Base-by-base conservation (phyloP, 768 basidiomycete species). In the Phlebiopsis gigantea region DNA sequence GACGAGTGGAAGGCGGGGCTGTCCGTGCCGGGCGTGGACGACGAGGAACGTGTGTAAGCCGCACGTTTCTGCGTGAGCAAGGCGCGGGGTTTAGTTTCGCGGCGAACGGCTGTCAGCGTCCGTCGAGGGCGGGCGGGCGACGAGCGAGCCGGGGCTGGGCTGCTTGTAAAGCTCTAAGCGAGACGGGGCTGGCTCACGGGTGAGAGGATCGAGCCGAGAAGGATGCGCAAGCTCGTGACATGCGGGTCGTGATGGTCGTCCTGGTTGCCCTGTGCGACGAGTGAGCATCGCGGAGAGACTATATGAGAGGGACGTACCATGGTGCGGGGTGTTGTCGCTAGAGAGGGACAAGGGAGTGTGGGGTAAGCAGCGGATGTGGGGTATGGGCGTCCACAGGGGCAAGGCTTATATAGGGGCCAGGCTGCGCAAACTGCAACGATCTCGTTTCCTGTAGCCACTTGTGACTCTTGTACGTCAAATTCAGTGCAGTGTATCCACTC, bases 201-300 rank as follows among this genome's bases (percentile, higher is more conserved):
- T 10, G 78, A 71, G 12, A 86, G 68, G 43, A 86, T 83, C 62
- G 80, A 82, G 21, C 84, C 84, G 51, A 86, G 68, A 0, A 79
- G 82, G 25, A 83, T 75, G 34, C 79, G 73, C 24, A 84, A 70
- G 7, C 62, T 65, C 41, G 63, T 49, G 39, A 71, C 62, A 45
- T 71, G 67, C 1, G 64, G 64, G 22, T 71, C 69, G 45, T 61
- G 67, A 53, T 68, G 67, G 17, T 66, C 61, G 57, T 69, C 68
- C 25, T 64, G 62, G 17, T 60, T 55, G 26, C 60, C 41, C 50
- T 63, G 47, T n/a, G 30, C 19, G 30, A 21, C 9, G 2, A 7
- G 34, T 30, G 14, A 25, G 29, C 50, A 31, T 39, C 19, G 26
- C 6, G 6, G 1, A n/a, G 6, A 12, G 28, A 21, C 2, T 21